Evolutionary conservation across 202 grass and related monocot species (phyloP), one percentile per base, ranked within the genome.

Genomic region (Zizania palustris): DNA sequence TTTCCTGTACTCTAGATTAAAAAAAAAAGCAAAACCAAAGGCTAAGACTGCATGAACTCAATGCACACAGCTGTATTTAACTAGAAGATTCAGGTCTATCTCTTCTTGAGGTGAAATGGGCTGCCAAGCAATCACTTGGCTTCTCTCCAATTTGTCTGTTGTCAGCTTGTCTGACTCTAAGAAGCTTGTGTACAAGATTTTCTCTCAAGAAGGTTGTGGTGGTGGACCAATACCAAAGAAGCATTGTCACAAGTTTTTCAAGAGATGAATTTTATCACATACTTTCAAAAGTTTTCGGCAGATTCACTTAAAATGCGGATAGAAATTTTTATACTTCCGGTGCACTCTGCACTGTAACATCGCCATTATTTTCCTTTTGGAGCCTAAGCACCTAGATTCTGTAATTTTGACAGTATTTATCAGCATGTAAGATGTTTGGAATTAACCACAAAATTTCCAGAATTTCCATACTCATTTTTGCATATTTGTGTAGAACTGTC

Each of bases 1-100:
- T 72, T 90, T 93, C 54, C 63, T 93, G 45, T 93, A 93, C 79
- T 90, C 91, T 9, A 88, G 77, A 59, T 61, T 93, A 19, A 93
- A 82, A 51, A 93, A 82, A 51, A 88, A 67, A 77, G 74, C 72
- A 22, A 93, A 93, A 74, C 63, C 69, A 28, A 93, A 88, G 71
- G 69, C 51, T 50, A 80, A 71, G 66, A 19, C 55, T 71, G 63
- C 38, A 67, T 85, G 63, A 67, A 61, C 22, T 48, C 8, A 28
- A 15, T 34, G 10, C 46, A 19, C 28, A 64, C 48, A 72, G 35
- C 35, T 43, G n/a, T 0, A 33, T 64, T 64, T 54, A 54, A 53
- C 20, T 43, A 51, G 18, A 72, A 44, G 78, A 46, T 53, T 80
- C 19, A 4, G 10, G 9, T 55, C n/a, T 57, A 41, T 22, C 11